Conservation (phyloP, 768 basidiomycete genomes). For the Leccinum aurantiacum region DNA sequence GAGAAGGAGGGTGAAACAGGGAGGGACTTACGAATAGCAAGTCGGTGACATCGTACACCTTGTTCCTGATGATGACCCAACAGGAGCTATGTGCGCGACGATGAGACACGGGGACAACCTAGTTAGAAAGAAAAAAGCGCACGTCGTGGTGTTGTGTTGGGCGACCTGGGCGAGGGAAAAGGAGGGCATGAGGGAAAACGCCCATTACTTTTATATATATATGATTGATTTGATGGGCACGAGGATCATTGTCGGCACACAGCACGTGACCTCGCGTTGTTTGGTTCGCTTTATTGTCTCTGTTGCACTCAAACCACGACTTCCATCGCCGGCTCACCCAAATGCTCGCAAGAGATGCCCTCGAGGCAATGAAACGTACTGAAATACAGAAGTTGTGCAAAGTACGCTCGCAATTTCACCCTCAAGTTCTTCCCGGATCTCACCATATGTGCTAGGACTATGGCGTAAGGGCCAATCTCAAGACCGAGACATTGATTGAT, state of each 20-base stretch:
- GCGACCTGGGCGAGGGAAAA: constrained; percentile 57
- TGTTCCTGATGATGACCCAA: constrained; percentile 80
- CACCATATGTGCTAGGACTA: constrained; percentile 52
- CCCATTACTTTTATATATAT: not conserved
- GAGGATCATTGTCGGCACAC: not conserved
- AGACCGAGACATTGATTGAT: constrained; percentile 77
- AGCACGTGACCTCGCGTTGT: constrained; percentile 52
- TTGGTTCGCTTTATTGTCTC: constrained; percentile 43
- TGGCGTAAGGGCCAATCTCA: constrained; percentile 80
- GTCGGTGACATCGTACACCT: constrained; percentile 85
- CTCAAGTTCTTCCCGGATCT: constrained; percentile 14
- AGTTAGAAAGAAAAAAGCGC: constrained; percentile 16
- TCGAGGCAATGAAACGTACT: constrained; percentile 52
- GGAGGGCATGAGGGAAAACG: constrained; percentile 32
- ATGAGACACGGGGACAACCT: not conserved
- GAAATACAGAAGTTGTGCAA: constrained; percentile 65
- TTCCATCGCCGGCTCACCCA: constrained; percentile 11
- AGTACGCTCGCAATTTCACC: constrained; percentile 36
- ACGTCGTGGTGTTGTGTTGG: constrained; percentile 56
- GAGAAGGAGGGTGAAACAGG: not conserved
- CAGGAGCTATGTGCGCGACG: constrained; percentile 54
- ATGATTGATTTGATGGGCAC: not conserved
- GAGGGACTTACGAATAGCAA: constrained; percentile 56
- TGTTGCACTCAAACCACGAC: constrained; percentile 48
- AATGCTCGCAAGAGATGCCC: constrained; percentile 43